Percentiles rank a stretch among this genome's conserved stretches.
Evolutionary conservation across 805 yeast species (phyloP).

Genomic region (Wickerhamomyces pijperi): DNA sequence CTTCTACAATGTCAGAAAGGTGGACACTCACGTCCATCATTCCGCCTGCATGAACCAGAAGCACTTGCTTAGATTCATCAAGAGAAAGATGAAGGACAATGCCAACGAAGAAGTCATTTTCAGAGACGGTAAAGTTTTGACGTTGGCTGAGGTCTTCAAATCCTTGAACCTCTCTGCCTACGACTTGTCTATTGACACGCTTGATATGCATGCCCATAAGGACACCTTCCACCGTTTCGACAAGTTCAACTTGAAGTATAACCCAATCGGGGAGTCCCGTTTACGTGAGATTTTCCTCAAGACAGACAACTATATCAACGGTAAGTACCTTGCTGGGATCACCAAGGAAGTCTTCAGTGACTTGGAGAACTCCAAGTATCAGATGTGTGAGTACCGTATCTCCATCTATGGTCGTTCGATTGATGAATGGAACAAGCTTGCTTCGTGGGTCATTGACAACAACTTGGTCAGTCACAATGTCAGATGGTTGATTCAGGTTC

Average conservation of each 20-base stretch:
- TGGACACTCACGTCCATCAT: slow-evolving; percentile 97
- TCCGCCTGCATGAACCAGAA: slow-evolving; percentile 99
- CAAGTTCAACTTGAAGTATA: slow-evolving; percentile 92
- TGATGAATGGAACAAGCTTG: slow-evolving; percentile 93
- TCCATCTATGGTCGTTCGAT: slow-evolving; percentile 85
- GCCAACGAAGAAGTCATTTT: slow-evolving; percentile 86
- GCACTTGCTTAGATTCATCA: slow-evolving; percentile 87
- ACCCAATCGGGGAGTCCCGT: slow-evolving; percentile 97
- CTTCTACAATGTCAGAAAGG: slow-evolving; percentile 91
- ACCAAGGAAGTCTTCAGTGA: slow-evolving; percentile 92
- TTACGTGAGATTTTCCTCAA: slow-evolving; percentile 90
- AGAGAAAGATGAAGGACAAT: slow-evolving; percentile 79
- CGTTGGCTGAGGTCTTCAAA: slow-evolving; percentile 82
- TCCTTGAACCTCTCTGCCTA: slow-evolving; percentile 88
- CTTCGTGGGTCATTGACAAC: slow-evolving; percentile 91
- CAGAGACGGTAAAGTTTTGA: slow-evolving; percentile 84
- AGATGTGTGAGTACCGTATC: slow-evolving; percentile 93
- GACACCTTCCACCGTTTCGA: slow-evolving; percentile 97
- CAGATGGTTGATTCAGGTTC: slow-evolving; percentile 94
- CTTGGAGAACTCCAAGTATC: slow-evolving; percentile 90
- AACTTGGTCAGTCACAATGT: slow-evolving; percentile 87
- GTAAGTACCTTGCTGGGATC: slow-evolving; percentile 83
- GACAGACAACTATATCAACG: slow-evolving; percentile 87
- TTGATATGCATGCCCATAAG: slow-evolving; percentile 98
- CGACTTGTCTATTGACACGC: slow-evolving; percentile 89